These are phyloP conservation scores for Brassica rapa DNA, from an alignment of 345 rosid genomes.

Conservation along the genomic window DNA sequence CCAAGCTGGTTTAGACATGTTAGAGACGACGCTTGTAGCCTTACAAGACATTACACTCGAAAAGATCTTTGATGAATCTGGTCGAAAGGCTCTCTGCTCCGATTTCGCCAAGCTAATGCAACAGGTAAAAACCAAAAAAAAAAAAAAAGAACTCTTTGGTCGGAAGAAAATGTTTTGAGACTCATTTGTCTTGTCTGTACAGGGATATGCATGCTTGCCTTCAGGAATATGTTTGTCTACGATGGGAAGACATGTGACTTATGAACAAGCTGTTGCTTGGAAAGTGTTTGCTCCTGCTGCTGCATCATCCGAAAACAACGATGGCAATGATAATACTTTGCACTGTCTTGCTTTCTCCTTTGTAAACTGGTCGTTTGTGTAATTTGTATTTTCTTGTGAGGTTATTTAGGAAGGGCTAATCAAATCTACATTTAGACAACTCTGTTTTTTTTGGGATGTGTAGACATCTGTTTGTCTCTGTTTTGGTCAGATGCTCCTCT, in stretches of 20 bases:
- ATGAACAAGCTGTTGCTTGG: constrained; percentile 94
- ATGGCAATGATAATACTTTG: constrained; percentile 40
- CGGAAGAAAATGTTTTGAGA: background rate
- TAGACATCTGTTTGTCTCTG: constrained; percentile 19
- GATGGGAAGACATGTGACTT: constrained; percentile 90
- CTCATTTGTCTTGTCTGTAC: constrained; percentile 11
- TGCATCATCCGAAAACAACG: constrained; percentile 44
- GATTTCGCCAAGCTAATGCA: constrained; percentile 93
- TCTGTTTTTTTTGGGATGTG: constrained; percentile 26
- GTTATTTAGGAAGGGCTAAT: constrained; percentile 20
- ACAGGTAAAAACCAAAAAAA: constrained; percentile 49
- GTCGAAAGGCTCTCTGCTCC: constrained; percentile 69
- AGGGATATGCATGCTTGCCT: constrained; percentile 87
- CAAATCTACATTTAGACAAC: constrained; percentile 22
- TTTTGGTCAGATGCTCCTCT: constrained; percentile 24
- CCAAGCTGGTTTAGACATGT: constrained; percentile 98
- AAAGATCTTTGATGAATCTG: constrained; percentile 85
- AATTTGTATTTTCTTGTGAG: constrained; percentile 27
- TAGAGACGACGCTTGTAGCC: constrained; percentile 94
- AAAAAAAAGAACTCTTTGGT: background rate
- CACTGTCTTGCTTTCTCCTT: constrained; percentile 96
- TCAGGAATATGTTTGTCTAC: constrained; percentile 91
- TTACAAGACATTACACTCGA: constrained; percentile 93
- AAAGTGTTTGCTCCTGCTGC: constrained; percentile 66
- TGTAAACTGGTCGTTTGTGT: constrained; percentile 97